phyloP scores from a whole-genome alignment of 495 filamentous ascomycete species.

The Hyaloscypha finlandica region DNA sequence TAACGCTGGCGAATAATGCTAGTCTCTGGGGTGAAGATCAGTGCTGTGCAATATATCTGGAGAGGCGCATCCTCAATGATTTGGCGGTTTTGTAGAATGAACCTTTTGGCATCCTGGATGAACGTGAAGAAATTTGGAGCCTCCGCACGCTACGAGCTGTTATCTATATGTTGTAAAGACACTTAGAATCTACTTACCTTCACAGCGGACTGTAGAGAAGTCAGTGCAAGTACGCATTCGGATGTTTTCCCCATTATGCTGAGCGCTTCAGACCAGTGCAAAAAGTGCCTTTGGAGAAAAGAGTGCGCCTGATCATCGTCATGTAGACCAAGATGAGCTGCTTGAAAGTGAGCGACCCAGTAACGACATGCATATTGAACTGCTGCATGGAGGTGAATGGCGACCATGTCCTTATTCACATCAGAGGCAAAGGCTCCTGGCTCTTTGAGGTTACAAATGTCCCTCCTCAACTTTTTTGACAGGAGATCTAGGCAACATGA shows the following conservation, averaged over 20 bases:
- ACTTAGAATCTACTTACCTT: constrained; percentile 1
- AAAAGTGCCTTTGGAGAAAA: constrained; percentile 16
- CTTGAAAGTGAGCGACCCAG: constrained; percentile 12
- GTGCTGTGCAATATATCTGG: not conserved
- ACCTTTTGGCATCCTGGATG: not conserved
- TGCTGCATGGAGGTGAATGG: constrained; percentile 9
- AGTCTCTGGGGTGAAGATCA: not conserved
- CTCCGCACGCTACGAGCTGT: not conserved
- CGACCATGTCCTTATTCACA: no score
- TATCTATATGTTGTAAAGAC: not conserved
- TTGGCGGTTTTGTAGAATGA: not conserved
- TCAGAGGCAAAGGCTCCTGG: no score
- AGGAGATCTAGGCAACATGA: no score
- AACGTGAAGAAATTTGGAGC: not conserved
- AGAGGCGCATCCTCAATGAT: not conserved
- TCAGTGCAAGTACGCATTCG: constrained; percentile 16
- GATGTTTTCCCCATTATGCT: constrained; percentile 12
- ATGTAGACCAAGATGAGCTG: constrained; percentile 6
- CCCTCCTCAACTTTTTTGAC: no score
- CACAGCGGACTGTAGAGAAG: constrained; percentile 2
- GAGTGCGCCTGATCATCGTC: constrained; percentile 14
- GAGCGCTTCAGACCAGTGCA: constrained; percentile 20
- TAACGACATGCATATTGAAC: not conserved
- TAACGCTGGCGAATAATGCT: not conserved
- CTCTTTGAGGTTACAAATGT: no score